Conservation (phyloP, 2,329 filamentous ascomycete genomes). For the Colletotrichum abscissum region DNA sequence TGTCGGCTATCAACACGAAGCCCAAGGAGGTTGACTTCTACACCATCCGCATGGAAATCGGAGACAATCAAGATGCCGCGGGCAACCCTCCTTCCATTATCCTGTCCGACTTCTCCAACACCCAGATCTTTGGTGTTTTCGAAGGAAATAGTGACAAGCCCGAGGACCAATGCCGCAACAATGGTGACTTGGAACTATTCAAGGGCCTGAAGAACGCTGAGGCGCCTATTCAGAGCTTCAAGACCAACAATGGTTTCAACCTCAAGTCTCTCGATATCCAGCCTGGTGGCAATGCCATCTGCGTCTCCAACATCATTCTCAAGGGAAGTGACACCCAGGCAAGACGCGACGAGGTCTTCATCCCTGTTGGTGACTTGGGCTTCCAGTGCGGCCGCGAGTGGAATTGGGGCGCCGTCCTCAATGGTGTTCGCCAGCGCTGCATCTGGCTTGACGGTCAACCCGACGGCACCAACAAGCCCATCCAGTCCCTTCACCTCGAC, state of each 20-base stretch:
- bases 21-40: slow-evolving; percentile 17
- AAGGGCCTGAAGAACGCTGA: slow-evolving; percentile 19
- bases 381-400: slow-evolving; percentile 16
- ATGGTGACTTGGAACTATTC: background rate
- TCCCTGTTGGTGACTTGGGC: slow-evolving; percentile 15
- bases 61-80: slow-evolving; percentile 16
- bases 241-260: slow-evolving; percentile 18
- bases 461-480: slow-evolving; percentile 22
- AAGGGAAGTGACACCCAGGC: slow-evolving; percentile 18
- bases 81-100: slow-evolving; percentile 18
- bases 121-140: slow-evolving; percentile 3
- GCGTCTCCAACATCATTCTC: slow-evolving; percentile 19
- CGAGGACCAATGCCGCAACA: slow-evolving; percentile 15
- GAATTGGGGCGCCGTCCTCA: slow-evolving; percentile 19
- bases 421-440: slow-evolving; percentile 11
- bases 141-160: slow-evolving; percentile 11
- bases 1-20: slow-evolving; percentile 8
- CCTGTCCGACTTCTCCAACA: slow-evolving; percentile 16
- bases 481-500: slow-evolving; percentile 20
- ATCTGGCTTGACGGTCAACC: slow-evolving; percentile 24
- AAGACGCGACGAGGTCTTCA: slow-evolving; percentile 13
- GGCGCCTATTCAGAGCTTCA: slow-evolving; percentile 11
- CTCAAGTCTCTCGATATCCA: slow-evolving; percentile 20
- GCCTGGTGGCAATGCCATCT: slow-evolving; percentile 20
- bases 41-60: slow-evolving; percentile 16